phyloP scores from a whole-genome alignment of 257 asterid species.

The Sherardia arvensis region DNA sequence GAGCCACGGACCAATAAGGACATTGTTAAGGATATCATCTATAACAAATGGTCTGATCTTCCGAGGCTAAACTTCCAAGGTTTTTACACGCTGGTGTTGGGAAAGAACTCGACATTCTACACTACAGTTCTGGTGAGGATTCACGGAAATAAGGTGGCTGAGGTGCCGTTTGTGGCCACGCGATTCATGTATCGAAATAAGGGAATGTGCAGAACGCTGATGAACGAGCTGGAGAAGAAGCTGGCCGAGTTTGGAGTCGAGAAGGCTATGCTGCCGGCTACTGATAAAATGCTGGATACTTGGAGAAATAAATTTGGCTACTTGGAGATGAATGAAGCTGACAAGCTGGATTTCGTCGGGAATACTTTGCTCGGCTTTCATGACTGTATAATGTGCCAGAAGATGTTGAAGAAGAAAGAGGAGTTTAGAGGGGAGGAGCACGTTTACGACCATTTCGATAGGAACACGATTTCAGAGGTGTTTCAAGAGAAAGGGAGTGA shows the following conservation, averaged over 20 bases:
- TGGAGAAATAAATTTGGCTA: slow-evolving; percentile 76
- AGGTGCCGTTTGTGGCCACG: slow-evolving; percentile 84
- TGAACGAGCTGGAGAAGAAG: slow-evolving; percentile 87
- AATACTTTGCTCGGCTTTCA: slow-evolving; percentile 64
- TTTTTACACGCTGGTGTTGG: slow-evolving; percentile 65
- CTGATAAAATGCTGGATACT: slow-evolving; percentile 49
- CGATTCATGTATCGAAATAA: slow-evolving; percentile 68
- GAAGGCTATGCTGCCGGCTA: slow-evolving; percentile 83
- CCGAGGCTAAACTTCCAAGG: slow-evolving; percentile 79
- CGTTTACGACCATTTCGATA: background rate
- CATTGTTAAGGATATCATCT: slow-evolving; percentile 74
- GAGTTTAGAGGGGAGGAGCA: background rate
- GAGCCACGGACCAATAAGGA: slow-evolving; percentile 63
- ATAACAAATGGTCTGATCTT: slow-evolving; percentile 66
- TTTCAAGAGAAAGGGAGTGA: background rate
- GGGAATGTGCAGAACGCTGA: slow-evolving; percentile 87
- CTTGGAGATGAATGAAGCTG: slow-evolving; percentile 49
- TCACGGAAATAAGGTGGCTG: slow-evolving; percentile 74
- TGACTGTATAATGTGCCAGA: slow-evolving; percentile 74
- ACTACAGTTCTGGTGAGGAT: slow-evolving; percentile 75
- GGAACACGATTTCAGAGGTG: background rate
- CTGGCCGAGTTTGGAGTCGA: slow-evolving; percentile 64
- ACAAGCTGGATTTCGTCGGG: slow-evolving; percentile 40
- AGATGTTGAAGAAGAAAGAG: slow-evolving; percentile 26
- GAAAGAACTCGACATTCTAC: slow-evolving; percentile 56